Conservation (phyloP, 176 grass and related monocot genomes). For the Panicum miliaceum region DNA sequence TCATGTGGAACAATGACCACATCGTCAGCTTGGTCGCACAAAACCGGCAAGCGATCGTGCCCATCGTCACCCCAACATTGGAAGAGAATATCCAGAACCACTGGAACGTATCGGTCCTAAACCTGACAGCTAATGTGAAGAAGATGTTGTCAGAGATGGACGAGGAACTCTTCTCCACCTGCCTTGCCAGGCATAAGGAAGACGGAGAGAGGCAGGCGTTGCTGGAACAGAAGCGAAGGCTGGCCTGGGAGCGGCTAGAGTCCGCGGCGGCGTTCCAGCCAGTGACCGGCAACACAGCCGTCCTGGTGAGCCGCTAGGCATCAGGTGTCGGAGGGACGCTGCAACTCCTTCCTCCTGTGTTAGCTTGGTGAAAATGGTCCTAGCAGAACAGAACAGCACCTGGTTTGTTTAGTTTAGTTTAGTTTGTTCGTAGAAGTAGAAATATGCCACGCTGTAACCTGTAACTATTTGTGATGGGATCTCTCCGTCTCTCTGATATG, state of each 20-base stretch:
- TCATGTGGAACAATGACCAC: constrained; percentile 75
- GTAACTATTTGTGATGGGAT: constrained; percentile 18
- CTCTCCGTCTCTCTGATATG: neutral
- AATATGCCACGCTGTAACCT: constrained; percentile 16
- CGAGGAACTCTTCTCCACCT: constrained; percentile 54
- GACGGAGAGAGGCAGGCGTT: constrained; percentile 46
- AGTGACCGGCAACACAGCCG: constrained; percentile 68
- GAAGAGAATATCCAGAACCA: constrained; percentile 59
- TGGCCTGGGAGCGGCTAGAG: constrained; percentile 66
- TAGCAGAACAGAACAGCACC: neutral
- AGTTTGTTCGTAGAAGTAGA: neutral
- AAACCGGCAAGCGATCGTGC: constrained; percentile 59
- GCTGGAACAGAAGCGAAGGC: constrained; percentile 49
- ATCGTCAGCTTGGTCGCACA: constrained; percentile 63
- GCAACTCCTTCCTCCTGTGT: neutral
- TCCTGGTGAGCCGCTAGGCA: constrained; percentile 61
- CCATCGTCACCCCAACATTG: constrained; percentile 52
- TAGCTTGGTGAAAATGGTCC: constrained; percentile 1
- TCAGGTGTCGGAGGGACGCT: neutral
- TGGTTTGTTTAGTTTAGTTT: neutral
- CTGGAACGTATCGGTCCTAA: constrained; percentile 72
- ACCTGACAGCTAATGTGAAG: constrained; percentile 60
- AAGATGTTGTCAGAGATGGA: constrained; percentile 82
- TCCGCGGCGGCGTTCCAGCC: constrained; percentile 57
- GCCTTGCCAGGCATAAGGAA: constrained; percentile 53